Base-by-base conservation (phyloP, 2,329 filamentous ascomycete genomes). In the Penicillium brevicompactum region DNA sequence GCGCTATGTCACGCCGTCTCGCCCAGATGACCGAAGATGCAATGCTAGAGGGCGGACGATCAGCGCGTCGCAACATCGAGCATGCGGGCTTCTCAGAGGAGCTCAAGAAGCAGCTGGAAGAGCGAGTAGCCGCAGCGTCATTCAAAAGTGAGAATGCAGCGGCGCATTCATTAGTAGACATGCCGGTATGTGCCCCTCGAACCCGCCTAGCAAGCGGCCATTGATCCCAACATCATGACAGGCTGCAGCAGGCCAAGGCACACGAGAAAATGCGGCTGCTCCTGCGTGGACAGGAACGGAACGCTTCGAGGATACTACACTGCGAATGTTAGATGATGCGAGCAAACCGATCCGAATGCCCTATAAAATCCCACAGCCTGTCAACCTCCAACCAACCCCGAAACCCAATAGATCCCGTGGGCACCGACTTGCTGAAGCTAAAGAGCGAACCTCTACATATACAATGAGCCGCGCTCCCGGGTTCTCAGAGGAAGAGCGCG, bases 241-340 rank as follows among this genome's bases (percentile, higher is more conserved):
- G 76, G 69, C 81, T 4, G 82, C 83, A n/a, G 86, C 89, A 11
- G 87, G 88, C 14, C 80, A 82, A 62, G 88, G 87, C 11, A 89
- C 88, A 2, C 82, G 85, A 56, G 84, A 88, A 47, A 83, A 87
- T 34, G 91, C 91, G 1, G 79, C 82, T 0, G 84, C 87, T 6
- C 76, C 82, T 54, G 82, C 88, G 1, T 99, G 94, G 94, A 86
- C 83, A 0, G 94, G 93, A 2, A 80, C 83, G 11, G 94, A 97
- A 74, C 79, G 78, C 5, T 76, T 88, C 1, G 84, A 87, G 63
- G 92, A 97, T 70, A 82, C 88, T 0, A 87, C 91, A 21, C 76
- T 96, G 46, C 86, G 94, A 31, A 97, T 97, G 89, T 78, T 88
- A 9, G 81, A 83, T 45, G 84, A 87, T 64, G 79, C 82, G 14